A percentile compares a stretch with the other conserved stretches of the same genome.
These are phyloP conservation scores for Cladophialophora exuberans DNA, from an alignment of 2,329 filamentous ascomycete genomes.

Conservation along the genomic window DNA sequence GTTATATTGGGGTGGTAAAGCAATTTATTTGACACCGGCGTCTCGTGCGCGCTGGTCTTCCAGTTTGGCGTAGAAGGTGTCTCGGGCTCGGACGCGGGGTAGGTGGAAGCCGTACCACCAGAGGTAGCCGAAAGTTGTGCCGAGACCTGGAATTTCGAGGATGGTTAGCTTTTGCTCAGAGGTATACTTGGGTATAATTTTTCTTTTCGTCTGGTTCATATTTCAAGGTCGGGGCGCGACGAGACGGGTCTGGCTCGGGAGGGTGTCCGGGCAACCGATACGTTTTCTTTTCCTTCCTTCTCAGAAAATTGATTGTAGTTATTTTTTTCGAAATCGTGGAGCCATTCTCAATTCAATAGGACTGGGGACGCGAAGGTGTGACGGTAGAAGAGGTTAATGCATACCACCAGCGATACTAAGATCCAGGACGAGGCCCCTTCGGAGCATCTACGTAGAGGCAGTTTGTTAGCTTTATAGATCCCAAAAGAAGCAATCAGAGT, in stretches of 20 bases:
- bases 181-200: neutral
- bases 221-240: too few relatives aligned
- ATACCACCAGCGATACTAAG: conserved; percentile 67
- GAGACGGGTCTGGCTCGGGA: too few relatives aligned
- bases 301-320: too few relatives aligned
- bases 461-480: conserved; percentile 28
- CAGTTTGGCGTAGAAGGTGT: conserved; percentile 65
- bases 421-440: conserved; percentile 67
- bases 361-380: neutral
- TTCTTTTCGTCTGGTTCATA: neutral
- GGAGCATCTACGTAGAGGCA: conserved; percentile 60
- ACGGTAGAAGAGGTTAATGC: too few relatives aligned
- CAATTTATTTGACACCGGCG: conserved; percentile 32
- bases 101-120: conserved; percentile 73
- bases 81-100: conserved; percentile 64
- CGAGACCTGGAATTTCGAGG: conserved; percentile 55
- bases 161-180: conserved; percentile 6
- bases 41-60: conserved; percentile 61
- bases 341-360: too few relatives aligned
- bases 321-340: too few relatives aligned
- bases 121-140: conserved; percentile 64
- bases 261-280: too few relatives aligned
- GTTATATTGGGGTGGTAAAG: neutral
- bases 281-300: too few relatives aligned
- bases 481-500: conserved; percentile 32